A percentile compares a stretch with the other conserved stretches of the same genome.
Conservation (phyloP, 305 asterid genomes). For the Ilex paraguariensis region DNA sequence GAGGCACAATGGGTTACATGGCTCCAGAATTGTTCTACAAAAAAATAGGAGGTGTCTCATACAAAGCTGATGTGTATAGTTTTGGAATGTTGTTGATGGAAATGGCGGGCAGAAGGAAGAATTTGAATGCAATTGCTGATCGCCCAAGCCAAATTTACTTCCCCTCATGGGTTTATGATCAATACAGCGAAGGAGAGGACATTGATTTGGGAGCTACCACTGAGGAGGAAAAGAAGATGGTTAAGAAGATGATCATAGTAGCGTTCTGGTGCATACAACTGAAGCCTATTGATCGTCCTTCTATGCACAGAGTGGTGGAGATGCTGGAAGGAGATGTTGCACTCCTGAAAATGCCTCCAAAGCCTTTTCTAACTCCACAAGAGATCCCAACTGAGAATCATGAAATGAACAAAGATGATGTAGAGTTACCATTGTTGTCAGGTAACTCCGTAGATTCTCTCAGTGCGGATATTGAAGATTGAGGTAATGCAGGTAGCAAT, state of each 20-base stretch:
- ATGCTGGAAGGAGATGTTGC: constrained; percentile 37
- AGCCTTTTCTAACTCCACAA: constrained; percentile 46
- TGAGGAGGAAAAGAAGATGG: constrained; percentile 30
- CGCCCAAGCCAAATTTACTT: constrained; percentile 24
- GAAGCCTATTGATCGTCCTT: constrained; percentile 32
- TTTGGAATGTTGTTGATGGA: constrained; percentile 43
- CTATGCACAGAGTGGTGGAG: constrained; percentile 28
- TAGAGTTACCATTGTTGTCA: not conserved
- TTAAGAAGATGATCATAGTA: constrained; percentile 31
- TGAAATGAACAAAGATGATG: not conserved
- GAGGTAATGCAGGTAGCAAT: too few relatives aligned
- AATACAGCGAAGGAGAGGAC: constrained; percentile 23
- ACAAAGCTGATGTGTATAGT: constrained; percentile 44
- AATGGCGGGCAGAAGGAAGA: constrained; percentile 10
- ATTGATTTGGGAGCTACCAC: constrained; percentile 16
- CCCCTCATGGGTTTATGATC: constrained; percentile 37
- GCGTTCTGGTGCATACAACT: constrained; percentile 17
- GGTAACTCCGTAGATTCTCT: too few relatives aligned
- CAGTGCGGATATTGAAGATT: too few relatives aligned
- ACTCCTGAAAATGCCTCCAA: constrained; percentile 32
- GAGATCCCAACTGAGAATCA: not conserved
- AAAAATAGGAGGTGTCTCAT: constrained; percentile 34
- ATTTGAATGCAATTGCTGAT: constrained; percentile 9
- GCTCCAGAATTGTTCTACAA: constrained; percentile 40
- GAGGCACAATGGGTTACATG: constrained; percentile 41